Base-by-base conservation (phyloP, 257 asterid species). In the Solanum appendiculatum region DNA sequence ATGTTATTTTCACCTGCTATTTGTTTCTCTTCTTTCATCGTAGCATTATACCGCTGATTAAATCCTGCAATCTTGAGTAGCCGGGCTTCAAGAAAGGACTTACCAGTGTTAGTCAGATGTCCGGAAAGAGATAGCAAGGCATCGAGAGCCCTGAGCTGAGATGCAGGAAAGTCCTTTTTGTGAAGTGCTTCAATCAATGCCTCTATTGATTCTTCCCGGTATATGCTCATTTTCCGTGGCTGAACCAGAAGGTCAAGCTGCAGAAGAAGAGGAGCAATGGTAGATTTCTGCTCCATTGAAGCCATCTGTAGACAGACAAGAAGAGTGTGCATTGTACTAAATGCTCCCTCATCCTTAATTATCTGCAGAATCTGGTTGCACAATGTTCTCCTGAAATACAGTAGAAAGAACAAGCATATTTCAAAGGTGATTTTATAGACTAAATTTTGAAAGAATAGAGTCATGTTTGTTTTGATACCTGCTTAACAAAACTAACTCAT, bases 201-300 rank as follows among this genome's bases (percentile, higher is more conserved):
- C 77, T 94, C 98, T 85, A 94, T 88, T 72, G 98, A 97, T 84
- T 95, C 98, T 93, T 94, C 98, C 88, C 98, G 90, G 48, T 94
- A 95, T 80, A 95, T 94, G 90, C 98, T 95, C 97, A 92, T 93
- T 93, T 94, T 92, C 83, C 94, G 90, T 23, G 98, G 98, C 84
- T 93, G 90, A 39, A 82, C 98, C 97, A 93, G 88, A 37, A 95
- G 93, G 87, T 95, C 98, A 86, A 95, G 94, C 91, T 94, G 98
- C 84, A 95, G 92, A 86, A 95, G 97, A 82, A 95, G 95, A 56
- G 94, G 87, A n/a, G 98, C 98, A 72, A 92, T 88, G 87, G 92
- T 90, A 54, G 97, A 95, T 86, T 93, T 94, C 90, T 93, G 98
- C 88, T 93, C 97, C 98, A 92, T 91, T 34, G 98, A 93, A 36